Base-by-base conservation (phyloP, 371 early-diverging fungal species). In the Chytridiales sp. region DNA sequence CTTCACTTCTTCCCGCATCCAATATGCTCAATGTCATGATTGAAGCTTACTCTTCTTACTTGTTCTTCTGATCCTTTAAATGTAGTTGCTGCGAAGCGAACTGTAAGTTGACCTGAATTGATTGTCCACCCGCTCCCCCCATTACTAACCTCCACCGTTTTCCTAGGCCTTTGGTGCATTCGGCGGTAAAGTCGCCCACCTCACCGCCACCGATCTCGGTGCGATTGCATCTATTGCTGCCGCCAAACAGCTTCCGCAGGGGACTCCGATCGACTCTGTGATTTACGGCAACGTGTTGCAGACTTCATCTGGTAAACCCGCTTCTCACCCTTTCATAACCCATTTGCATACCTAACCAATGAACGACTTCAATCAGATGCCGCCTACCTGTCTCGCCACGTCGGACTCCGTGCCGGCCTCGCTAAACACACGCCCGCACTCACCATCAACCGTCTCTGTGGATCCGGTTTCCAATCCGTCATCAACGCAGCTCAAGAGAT, bases 281-380 rank as follows among this genome's bases (percentile, higher is more conserved):
- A 90, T 95, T 50, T 90, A 93, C 72, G 98, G 98, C 59, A 97
- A 97, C 66, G 98, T 97, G 8, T 72, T 86, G 64, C 95, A 95
- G 66, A 88, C 96, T n/a, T 75, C 76, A 3, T 43, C 42, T 19
- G 79, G 78, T 79, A 54, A 11, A 58, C 27, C 4, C n/a, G 8
- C 57, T 46, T 0, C 24, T 35, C 42, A 0, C 22, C 26, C 1
- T 30, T 3, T 4, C 30, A 15, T 24, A 21, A 24, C 19, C 24
- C 9, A 13, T 2, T 1, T 32, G 13, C 24, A 1, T n/a, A 17
- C 24, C 6, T n/a, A 43, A 15, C n/a, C 0, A 42, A 1, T 26
- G 3, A 1, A 1, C 21, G 31, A 39, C 17, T 17, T 52, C 4
- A 4, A 21, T 29, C 48, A 74, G 78, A 81, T 55, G 96, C 92